Percentiles rank a stretch among this genome's conserved stretches.
Conservation (phyloP, 441 rosid species). For the Bocquillonia castaneifolia region DNA sequence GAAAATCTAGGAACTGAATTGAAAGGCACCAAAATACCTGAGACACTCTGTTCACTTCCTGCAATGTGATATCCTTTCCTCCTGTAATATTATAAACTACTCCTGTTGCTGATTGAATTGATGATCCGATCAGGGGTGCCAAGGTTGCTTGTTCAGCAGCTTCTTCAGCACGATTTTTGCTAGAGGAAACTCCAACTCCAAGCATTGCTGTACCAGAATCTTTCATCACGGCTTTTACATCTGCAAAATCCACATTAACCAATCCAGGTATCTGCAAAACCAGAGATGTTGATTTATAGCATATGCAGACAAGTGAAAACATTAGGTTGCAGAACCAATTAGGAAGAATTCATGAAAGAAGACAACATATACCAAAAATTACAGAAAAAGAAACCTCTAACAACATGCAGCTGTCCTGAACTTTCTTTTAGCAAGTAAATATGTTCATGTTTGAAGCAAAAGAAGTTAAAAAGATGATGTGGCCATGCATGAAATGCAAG, state of each 20-base stretch:
- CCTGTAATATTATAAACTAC: constrained; percentile 95
- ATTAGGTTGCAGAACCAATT: neutral
- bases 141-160: constrained; percentile 96
- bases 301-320: neutral
- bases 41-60: constrained; percentile 95
- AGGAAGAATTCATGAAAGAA: neutral
- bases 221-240: constrained; percentile 94
- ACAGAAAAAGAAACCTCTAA: neutral
- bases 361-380: neutral
- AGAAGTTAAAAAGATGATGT: neutral
- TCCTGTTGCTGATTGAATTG: constrained; percentile 95
- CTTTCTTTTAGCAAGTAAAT: neutral
- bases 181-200: constrained; percentile 90
- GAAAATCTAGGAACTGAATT: neutral
- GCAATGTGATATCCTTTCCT: constrained; percentile 94
- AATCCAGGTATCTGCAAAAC: constrained; percentile 81
- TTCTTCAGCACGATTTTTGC: constrained; percentile 98
- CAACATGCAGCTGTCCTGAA: neutral
- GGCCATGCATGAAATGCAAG: neutral
- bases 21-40: constrained; percentile 44
- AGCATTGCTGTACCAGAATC: constrained; percentile 99
- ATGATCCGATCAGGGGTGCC: constrained; percentile 94
- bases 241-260: constrained; percentile 96
- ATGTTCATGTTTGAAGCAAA: neutral
- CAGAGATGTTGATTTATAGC: neutral